Evolutionary conservation across 2,329 filamentous ascomycete genomes (phyloP).

Genomic region (Neofusicoccum kwambonambiense): DNA sequence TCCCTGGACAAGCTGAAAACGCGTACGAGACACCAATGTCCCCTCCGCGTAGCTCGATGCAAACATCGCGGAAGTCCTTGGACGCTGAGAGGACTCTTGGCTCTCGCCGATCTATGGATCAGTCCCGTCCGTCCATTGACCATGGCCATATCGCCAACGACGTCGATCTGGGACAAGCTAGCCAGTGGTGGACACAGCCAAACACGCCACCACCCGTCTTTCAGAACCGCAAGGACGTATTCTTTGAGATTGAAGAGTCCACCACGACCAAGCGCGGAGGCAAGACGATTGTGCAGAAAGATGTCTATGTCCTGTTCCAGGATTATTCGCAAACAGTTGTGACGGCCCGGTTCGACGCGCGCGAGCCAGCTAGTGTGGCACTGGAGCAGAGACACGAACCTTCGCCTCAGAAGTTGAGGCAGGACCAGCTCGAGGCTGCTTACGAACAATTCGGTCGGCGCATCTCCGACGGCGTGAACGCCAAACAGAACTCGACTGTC

Average conservation of each 20-base stretch:
- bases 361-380: slow-evolving; percentile 68
- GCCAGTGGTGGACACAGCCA: slow-evolving; percentile 84
- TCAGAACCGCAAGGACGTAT: slow-evolving; percentile 78
- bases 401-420: slow-evolving; percentile 76
- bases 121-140: slow-evolving; percentile 70
- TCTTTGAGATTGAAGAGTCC: slow-evolving; percentile 78
- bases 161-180: slow-evolving; percentile 71
- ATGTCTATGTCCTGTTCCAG: slow-evolving; percentile 84
- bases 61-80: slow-evolving; percentile 56
- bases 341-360: slow-evolving; percentile 73
- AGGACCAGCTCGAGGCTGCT: slow-evolving; percentile 88
- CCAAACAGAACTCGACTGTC: slow-evolving; percentile 76
- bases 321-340: slow-evolving; percentile 96
- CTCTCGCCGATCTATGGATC: slow-evolving; percentile 68
- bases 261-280: slow-evolving; percentile 67
- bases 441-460: slow-evolving; percentile 78
- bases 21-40: slow-evolving; percentile 31
- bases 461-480: slow-evolving; percentile 67
- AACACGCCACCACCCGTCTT: slow-evolving; percentile 78
- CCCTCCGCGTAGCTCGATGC: slow-evolving; percentile 27
- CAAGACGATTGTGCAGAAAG: slow-evolving; percentile 70
- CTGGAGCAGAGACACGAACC: slow-evolving; percentile 85
- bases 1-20: slow-evolving; percentile 26
- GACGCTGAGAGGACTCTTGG: slow-evolving; percentile 59
- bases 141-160: slow-evolving; percentile 85